A percentile compares a stretch with the other conserved stretches of the same genome.
Conservation (phyloP, 192 early-diverging fungal genomes). For the Coemansia sp. region DNA sequence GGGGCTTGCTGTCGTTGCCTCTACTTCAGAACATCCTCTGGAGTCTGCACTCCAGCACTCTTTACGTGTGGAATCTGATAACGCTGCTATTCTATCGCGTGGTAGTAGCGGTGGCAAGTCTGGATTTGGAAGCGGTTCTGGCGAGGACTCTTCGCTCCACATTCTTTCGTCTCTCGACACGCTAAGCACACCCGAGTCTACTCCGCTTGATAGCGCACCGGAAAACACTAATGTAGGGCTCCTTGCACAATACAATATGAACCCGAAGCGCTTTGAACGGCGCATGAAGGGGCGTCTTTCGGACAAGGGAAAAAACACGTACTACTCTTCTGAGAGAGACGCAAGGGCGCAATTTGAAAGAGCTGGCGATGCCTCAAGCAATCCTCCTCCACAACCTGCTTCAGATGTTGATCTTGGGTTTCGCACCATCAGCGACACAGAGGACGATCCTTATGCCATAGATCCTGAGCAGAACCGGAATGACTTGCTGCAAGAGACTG, state of each 20-base stretch:
- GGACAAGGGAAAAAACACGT: conserved; percentile 17
- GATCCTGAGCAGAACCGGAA: not conserved
- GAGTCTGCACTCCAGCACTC: not conserved
- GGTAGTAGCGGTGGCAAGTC: conserved; percentile 32
- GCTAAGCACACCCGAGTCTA: conserved; percentile 37
- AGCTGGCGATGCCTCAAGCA: not conserved
- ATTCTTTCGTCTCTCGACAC: conserved; percentile 47
- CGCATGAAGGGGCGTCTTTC: conserved; percentile 19
- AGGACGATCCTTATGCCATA: conserved; percentile 4
- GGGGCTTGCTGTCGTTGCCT: not conserved
- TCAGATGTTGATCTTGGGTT: conserved; percentile 32
- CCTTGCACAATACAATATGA: conserved; percentile 46
- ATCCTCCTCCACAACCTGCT: not conserved
- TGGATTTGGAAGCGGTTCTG: conserved; percentile 22
- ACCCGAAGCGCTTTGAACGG: conserved; percentile 26
- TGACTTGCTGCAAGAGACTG: not conserved
- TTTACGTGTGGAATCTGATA: not conserved
- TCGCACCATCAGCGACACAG: conserved; percentile 21
- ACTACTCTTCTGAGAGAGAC: conserved; percentile 19
- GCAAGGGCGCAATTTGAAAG: conserved; percentile 1
- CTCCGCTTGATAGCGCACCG: conserved; percentile 36
- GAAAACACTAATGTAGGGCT: conserved; percentile 44
- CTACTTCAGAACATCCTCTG: not conserved
- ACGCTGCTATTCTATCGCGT: conserved; percentile 16
- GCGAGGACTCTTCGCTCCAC: conserved; percentile 44